These are phyloP conservation scores for Fusarium algeriense DNA, from an alignment of 2,329 filamentous ascomycete genomes.

Conservation along the genomic window DNA sequence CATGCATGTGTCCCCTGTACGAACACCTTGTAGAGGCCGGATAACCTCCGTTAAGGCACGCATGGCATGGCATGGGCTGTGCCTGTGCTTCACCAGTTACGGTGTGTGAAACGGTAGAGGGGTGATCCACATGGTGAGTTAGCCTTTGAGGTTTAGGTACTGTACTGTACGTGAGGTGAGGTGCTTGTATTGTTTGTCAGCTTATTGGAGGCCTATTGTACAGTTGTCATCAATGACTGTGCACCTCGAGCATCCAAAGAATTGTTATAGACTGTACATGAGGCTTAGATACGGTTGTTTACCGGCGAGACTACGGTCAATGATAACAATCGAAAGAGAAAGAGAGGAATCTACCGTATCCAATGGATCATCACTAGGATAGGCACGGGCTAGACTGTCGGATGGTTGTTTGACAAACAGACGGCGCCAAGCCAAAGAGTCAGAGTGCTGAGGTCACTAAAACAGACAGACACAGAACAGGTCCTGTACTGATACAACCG, in stretches of 20 bases:
- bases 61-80: too few relatives aligned
- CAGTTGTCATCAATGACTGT: constrained; percentile 14
- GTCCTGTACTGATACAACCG: not conserved
- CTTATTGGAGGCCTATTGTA: constrained; percentile 2
- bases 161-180: not conserved
- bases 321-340: not conserved
- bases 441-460: constrained; percentile 28
- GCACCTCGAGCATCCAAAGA: not conserved
- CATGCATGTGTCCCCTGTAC: constrained; percentile 10
- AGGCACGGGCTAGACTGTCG: constrained; percentile 3
- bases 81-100: constrained; percentile 9
- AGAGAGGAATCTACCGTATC: not conserved
- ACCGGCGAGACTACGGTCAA: not conserved
- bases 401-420: constrained; percentile 6
- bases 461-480: constrained; percentile 3
- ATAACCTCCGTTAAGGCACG: constrained; percentile 29
- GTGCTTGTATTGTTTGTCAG: not conserved
- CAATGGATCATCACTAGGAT: constrained; percentile 3
- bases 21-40: constrained; percentile 26
- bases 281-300: not conserved
- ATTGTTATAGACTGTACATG: too few relatives aligned
- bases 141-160: too few relatives aligned
- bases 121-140: constrained; percentile 1
- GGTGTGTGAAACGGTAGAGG: constrained; percentile 32
- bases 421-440: constrained; percentile 18